These are phyloP conservation scores for Hypocreales sp. DNA, from an alignment of 2,329 filamentous ascomycete species.

Conservation along the genomic window DNA sequence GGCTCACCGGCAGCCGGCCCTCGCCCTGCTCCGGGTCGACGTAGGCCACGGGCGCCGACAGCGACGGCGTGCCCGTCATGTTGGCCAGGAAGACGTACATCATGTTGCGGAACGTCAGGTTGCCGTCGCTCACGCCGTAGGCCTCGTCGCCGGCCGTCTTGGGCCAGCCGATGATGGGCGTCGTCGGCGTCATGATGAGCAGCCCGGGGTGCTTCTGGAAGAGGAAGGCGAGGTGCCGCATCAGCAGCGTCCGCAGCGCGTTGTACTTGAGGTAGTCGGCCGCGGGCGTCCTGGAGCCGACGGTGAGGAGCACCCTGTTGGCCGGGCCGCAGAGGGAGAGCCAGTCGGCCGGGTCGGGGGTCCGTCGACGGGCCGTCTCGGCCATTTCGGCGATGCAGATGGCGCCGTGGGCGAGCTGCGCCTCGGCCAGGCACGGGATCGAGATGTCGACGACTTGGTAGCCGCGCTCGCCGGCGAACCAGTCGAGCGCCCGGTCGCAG, in stretches of 20 bases:
- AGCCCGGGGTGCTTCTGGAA: slow-evolving; percentile 59
- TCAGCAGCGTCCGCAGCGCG: slow-evolving; percentile 58
- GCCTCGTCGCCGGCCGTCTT: slow-evolving; percentile 39
- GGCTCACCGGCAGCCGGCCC: slow-evolving; percentile 43
- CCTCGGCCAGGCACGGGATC: slow-evolving; percentile 53
- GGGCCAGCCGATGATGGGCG: slow-evolving; percentile 61
- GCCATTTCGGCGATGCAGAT: slow-evolving; percentile 59
- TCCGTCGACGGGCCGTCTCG: slow-evolving; percentile 25
- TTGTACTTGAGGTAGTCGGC: slow-evolving; percentile 59
- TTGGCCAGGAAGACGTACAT: slow-evolving; percentile 78
- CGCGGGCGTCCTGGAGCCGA: slow-evolving; percentile 48
- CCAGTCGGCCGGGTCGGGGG: slow-evolving; percentile 29
- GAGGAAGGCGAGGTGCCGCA: slow-evolving; percentile 60
- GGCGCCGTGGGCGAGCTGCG: slow-evolving; percentile 56
- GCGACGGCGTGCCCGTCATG: slow-evolving; percentile 60
- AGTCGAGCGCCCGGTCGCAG: slow-evolving; percentile 46
- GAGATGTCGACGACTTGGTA: slow-evolving; percentile 41
- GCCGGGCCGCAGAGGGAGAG: slow-evolving; percentile 43
- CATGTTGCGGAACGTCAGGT: slow-evolving; percentile 63
- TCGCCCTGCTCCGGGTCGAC: slow-evolving; percentile 36
- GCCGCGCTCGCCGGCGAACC: slow-evolving; percentile 34
- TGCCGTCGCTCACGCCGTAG: slow-evolving; percentile 64
- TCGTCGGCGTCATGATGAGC: slow-evolving; percentile 65
- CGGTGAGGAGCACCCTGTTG: slow-evolving; percentile 54
- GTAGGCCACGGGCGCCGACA: slow-evolving; percentile 64